Evolutionary conservation across 345 rosid species (phyloP), one percentile per base, ranked within the genome.

Genomic region (Orychophragmus violaceus): DNA sequence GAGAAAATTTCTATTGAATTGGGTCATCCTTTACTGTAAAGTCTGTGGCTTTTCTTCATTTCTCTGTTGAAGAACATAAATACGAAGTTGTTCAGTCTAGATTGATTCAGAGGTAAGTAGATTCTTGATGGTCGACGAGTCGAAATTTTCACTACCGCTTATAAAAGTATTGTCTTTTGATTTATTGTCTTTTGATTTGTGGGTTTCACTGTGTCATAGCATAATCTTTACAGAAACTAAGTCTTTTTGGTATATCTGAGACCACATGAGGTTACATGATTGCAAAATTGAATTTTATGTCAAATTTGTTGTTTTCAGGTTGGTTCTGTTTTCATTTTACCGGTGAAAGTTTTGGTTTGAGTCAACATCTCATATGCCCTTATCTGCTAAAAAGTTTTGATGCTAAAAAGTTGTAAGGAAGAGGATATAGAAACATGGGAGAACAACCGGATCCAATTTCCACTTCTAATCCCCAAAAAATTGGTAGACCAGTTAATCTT

Each of bases 341-440:
- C 5, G 32, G 29, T 28, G 32, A 28, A 6, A 0, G 33, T 64
- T 0, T 35, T 51, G 9, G 22, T n/a, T n/a, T n/a, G n/a, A n/a
- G n/a, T n/a, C n/a, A n/a, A n/a, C n/a, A n/a, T n/a, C n/a, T n/a
- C n/a, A n/a, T n/a, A n/a, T n/a, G n/a, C n/a, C n/a, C n/a, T n/a
- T n/a, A n/a, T n/a, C n/a, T n/a, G n/a, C n/a, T n/a, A n/a, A n/a
- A n/a, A n/a, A n/a, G n/a, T n/a, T n/a, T n/a, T n/a, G n/a, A n/a
- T n/a, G n/a, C n/a, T n/a, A n/a, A n/a, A n/a, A n/a, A n/a, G n/a
- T n/a, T n/a, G 71, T 35, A 51, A 59, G 28, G 9, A 69, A 37
- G 62, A 69, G 55, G 19, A 35, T 55, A 29, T 28, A 70, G 58
- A 42, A n/a, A 60, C 41, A 85, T 89, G 98, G 86, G 78, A 52